A percentile compares a stretch with the other conserved stretches of the same genome.
phyloP scores from a whole-genome alignment of 306 rosid genomes.

The Trifolium pratense region DNA sequence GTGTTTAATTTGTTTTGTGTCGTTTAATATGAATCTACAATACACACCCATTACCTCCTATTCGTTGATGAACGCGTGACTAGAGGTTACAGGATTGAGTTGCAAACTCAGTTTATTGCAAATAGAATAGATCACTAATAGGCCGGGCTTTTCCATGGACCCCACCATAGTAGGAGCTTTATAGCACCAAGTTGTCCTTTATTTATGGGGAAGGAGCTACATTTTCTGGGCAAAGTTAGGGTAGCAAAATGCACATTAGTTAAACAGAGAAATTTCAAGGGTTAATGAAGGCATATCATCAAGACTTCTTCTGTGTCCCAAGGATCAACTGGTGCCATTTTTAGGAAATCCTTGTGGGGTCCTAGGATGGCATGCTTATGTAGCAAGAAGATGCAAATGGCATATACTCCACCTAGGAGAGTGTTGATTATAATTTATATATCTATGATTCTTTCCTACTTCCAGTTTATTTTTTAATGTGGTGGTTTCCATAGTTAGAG shows the following conservation, averaged over 20 bases:
- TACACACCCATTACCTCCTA: not conserved
- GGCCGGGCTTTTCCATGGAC: not conserved
- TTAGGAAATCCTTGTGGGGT: not conserved
- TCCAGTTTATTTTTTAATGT: not conserved
- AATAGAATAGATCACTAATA: not conserved
- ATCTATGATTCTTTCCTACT: not conserved
- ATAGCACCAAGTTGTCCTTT: not conserved
- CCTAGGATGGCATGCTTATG: slow-evolving; percentile 7
- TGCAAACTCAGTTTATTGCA: not conserved
- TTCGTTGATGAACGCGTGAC: not conserved
- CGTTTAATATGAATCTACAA: slow-evolving; percentile 5
- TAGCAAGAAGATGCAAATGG: slow-evolving; percentile 7
- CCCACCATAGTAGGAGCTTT: not conserved
- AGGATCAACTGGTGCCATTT: not conserved
- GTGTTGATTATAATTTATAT: not conserved
- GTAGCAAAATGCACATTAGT: slow-evolving; percentile 25
- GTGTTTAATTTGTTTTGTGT: slow-evolving; percentile 21
- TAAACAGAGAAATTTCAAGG: slow-evolving; percentile 25
- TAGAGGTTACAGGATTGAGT: not conserved
- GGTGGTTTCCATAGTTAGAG: slow-evolving; percentile 7
- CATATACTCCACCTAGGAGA: not conserved
- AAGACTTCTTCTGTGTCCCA: not conserved
- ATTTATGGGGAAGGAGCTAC: slow-evolving; percentile 24
- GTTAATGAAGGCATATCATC: not conserved
- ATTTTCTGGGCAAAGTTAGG: not conserved